Conservation (phyloP, 2,329 filamentous ascomycete genomes). For the Thyridium curvatum region DNA sequence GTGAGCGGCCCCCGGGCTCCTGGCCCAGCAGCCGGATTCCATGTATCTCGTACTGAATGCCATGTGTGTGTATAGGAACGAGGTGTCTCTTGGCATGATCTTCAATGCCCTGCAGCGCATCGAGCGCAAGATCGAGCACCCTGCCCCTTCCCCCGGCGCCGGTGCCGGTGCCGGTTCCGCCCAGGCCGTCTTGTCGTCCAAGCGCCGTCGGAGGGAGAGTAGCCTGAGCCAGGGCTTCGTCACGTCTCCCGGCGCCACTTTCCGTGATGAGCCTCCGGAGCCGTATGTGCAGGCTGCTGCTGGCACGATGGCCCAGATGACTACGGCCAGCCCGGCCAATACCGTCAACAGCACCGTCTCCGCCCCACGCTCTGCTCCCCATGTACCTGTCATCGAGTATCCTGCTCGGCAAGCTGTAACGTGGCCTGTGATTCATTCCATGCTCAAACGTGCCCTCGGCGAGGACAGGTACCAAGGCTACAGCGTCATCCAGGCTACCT, state of each 20-base stretch:
- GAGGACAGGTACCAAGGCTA: constrained; percentile 3
- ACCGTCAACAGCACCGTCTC: neutral
- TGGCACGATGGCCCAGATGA: constrained; percentile 5
- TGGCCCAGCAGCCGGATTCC: no score
- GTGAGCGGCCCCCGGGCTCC: constrained; percentile 20
- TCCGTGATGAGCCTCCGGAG: constrained; percentile 26
- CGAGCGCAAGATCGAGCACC: constrained; percentile 40
- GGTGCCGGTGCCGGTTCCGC: no score
- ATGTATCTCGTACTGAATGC: no score
- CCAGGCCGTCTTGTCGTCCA: no score
- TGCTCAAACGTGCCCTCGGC: constrained; percentile 1
- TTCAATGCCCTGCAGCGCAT: constrained; percentile 47
- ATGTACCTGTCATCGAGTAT: constrained; percentile 12
- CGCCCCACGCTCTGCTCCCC: neutral
- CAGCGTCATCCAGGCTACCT: constrained; percentile 23
- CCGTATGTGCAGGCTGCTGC: constrained; percentile 17
- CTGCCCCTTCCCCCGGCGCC: no score
- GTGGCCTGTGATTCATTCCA: constrained; percentile 9
- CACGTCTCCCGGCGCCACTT: no score
- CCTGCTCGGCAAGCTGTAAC: constrained; percentile 10
- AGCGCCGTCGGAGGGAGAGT: no score
- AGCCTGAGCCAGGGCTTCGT: no score
- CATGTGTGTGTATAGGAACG: constrained; percentile 29
- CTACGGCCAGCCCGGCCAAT: constrained; percentile 1
- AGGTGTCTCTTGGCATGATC: constrained; percentile 46